These are phyloP conservation scores for Chaetomium strumarium DNA, from an alignment of 2,329 filamentous ascomycete genomes.

Conservation along the genomic window DNA sequence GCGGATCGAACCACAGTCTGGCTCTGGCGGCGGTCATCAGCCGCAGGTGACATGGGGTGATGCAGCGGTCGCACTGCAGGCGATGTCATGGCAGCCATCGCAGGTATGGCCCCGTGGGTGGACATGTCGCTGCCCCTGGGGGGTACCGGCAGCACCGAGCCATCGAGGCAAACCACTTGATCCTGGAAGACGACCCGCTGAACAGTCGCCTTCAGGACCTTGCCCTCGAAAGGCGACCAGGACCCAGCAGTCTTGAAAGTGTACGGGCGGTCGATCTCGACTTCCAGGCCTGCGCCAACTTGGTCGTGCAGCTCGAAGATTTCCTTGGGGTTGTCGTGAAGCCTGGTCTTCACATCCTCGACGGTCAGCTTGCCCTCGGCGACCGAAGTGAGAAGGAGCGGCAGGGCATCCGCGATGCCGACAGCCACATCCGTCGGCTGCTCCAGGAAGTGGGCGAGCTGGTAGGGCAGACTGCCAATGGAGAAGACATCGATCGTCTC, in stretches of 20 bases:
- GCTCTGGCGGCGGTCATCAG: conserved; percentile 19
- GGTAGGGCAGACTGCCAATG: conserved; percentile 71
- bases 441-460: conserved; percentile 56
- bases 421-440: conserved; percentile 51
- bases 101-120: conserved; percentile 50
- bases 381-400: conserved; percentile 69
- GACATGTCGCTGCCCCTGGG: conserved; percentile 71
- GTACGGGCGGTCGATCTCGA: conserved; percentile 69
- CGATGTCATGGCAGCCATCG: conserved; percentile 48
- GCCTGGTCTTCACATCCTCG: conserved; percentile 63
- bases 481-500: conserved; percentile 72
- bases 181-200: conserved; percentile 71
- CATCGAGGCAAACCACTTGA: conserved; percentile 69
- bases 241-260: conserved; percentile 44
- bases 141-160: conserved; percentile 51
- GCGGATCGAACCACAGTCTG: conserved; percentile 28
- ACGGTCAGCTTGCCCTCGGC: conserved; percentile 66
- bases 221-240: conserved; percentile 70
- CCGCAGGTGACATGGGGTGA: conserved; percentile 25
- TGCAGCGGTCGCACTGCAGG: conserved; percentile 45
- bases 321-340: conserved; percentile 73
- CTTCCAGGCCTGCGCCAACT: conserved; percentile 64
- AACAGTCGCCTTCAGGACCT: conserved; percentile 61
- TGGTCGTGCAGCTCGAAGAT: conserved; percentile 83
- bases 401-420: conserved; percentile 68